A percentile compares a stretch with the other conserved stretches of the same genome.
Conservation (phyloP, 2,329 filamentous ascomycete genomes). For the Tolypocladium tundrense region DNA sequence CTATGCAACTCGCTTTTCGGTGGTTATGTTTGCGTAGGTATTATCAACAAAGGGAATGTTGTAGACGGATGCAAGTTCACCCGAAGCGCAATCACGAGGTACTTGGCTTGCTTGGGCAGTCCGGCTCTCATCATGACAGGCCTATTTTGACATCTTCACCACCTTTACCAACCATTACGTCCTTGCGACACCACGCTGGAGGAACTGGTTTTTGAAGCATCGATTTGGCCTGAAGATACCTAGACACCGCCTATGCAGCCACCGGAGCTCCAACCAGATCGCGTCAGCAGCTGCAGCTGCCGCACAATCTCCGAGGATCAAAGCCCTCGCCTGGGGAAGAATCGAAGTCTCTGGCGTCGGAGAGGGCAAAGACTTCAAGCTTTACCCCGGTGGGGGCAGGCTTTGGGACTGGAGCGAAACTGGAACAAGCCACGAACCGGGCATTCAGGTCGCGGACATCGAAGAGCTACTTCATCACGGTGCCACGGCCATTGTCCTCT, state of each 20-base stretch:
- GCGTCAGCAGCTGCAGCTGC: too few species aligned
- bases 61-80: too few species aligned
- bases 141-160: too few species aligned
- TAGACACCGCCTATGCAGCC: too few species aligned
- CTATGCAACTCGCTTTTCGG: not conserved
- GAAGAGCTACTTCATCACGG: constrained; percentile 4
- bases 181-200: too few species aligned
- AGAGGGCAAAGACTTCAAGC: constrained; percentile 5
- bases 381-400: constrained; percentile 5
- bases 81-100: too few species aligned
- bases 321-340: constrained; percentile 1
- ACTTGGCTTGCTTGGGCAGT: too few species aligned
- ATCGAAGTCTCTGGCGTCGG: constrained; percentile 2
- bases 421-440: not conserved
- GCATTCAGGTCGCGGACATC: constrained; percentile 3
- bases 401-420: constrained; percentile 6
- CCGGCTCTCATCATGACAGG: too few species aligned
- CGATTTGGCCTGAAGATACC: too few species aligned
- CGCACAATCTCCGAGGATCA: not conserved
- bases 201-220: too few species aligned
- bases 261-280: too few species aligned
- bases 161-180: too few species aligned
- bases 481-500: constrained; percentile 4
- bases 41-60: not conserved
- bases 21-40: not conserved